Conservation (phyloP, 176 grass and related monocot genomes). For the Avena sativa region DNA sequence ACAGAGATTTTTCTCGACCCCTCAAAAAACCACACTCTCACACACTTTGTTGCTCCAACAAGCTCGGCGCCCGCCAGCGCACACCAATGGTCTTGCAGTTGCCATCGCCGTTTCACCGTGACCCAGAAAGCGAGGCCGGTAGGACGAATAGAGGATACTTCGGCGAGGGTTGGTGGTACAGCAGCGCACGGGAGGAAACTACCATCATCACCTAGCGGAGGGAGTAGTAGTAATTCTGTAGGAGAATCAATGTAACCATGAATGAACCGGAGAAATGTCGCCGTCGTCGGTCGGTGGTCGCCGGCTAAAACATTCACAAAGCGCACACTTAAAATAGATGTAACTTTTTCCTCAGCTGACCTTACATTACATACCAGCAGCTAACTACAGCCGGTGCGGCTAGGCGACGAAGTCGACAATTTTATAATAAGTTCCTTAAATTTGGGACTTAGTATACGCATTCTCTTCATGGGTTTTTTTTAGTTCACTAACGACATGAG, state of each 20-base stretch:
- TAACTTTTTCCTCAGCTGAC: constrained; percentile 25
- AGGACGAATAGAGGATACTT: no score
- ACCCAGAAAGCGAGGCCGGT: no score
- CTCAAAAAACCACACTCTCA: no score
- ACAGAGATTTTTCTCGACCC: no score
- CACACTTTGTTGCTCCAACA: no score
- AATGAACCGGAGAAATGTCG: not conserved
- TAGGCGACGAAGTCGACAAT: not conserved
- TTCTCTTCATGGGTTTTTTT: not conserved
- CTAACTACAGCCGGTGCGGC: not conserved
- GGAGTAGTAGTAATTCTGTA: not conserved
- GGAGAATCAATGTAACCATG: not conserved
- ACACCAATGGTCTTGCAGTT: no score
- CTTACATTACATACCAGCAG: not conserved
- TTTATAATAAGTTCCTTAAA: not conserved
- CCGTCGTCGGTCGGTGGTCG: not conserved
- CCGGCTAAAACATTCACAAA: not conserved
- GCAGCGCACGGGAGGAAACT: no score
- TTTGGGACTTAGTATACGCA: no score
- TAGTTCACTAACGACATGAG: constrained; percentile 36
- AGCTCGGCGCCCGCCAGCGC: no score
- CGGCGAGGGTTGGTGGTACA: no score
- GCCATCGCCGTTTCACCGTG: no score
- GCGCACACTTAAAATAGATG: not conserved
- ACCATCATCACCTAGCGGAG: no score